Base-by-base conservation (phyloP, 192 early-diverging fungal species). In the Pecoramyces ruminantium region DNA sequence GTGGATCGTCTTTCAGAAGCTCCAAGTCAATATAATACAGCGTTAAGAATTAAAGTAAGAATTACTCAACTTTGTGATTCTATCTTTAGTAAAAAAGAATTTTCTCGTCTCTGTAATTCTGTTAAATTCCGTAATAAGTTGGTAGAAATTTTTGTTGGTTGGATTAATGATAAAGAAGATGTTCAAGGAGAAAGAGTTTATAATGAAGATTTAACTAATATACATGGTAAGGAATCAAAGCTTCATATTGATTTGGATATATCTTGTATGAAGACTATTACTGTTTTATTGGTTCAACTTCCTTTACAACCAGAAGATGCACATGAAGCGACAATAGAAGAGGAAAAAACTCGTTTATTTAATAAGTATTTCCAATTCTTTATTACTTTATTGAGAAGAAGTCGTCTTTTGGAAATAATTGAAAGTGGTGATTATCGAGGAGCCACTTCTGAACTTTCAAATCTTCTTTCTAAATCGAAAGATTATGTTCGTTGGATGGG, bases 281-380 rank as follows among this genome's bases (percentile, higher is more conserved):
- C 92, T 11, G 83, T 85, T 18, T 84, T 96, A 4, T 79, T 96
- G 29, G 86, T 89, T 78, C 90, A 90, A 80, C 83, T 96, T 28
- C 93, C 93, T 16, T 83, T 96, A 27, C 93, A 94, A 79, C 87
- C 92, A 11, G 91, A 92, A 38, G 83, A 85, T 18, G 83, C 87
- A 1, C 88, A 86, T 78, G 91, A 92, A 39, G 82, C 88, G 3
- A 89, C 90, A 79, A 85, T 90, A 78, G 83, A 86, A 38, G 87
- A 88, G 79, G 88, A 90, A 58, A 94, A 93, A 77, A 88, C 88
- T 11, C 83, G 87, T 28, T 83, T 92, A 28, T 93, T 95, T 81
- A 88, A 87, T 67, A 90, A 89, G 34, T 95, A 94, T 83, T 92
- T 94, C 82, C 84, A 83, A 14, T 96, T 96, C 81, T 94, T 95